A percentile compares a stretch with the other conserved stretches of the same genome.
Evolutionary conservation across 2,329 filamentous ascomycete genomes (phyloP).

Genomic region (Epichloe amarillans): DNA sequence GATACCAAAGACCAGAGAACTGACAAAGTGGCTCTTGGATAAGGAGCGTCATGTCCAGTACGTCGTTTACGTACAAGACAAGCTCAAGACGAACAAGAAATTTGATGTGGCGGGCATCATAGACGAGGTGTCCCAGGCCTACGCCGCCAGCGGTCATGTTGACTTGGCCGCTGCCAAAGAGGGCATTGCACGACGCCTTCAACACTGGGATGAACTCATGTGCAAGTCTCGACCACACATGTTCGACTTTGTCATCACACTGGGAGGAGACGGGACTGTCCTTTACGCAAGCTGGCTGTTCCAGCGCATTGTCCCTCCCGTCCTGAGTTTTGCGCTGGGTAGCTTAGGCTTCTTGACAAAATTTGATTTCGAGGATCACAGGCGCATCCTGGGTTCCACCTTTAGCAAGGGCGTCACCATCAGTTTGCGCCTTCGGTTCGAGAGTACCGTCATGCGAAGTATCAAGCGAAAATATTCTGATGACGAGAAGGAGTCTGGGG

Average conservation of each 20-base stretch:
- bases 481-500: conserved; percentile 14
- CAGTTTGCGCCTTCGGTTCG: conserved; percentile 76
- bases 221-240: conserved; percentile 67
- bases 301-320: conserved; percentile 85
- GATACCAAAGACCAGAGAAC: conserved; percentile 61
- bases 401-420: conserved; percentile 80
- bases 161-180: conserved; percentile 21
- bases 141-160: conserved; percentile 23
- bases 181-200: conserved; percentile 40
- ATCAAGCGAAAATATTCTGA: conserved; percentile 30
- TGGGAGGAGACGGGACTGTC: conserved; percentile 93
- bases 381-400: conserved; percentile 52
- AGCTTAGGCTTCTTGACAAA: conserved; percentile 93
- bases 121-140: conserved; percentile 39
- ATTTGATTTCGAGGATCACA: conserved; percentile 75
- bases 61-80: conserved; percentile 72
- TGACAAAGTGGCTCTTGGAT: conserved; percentile 69
- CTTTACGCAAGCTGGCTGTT: conserved; percentile 95
- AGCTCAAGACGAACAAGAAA: conserved; percentile 52
- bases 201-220: conserved; percentile 73
- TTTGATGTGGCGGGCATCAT: conserved; percentile 64
- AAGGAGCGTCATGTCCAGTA: conserved; percentile 55
- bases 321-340: conserved; percentile 80
- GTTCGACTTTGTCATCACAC: conserved; percentile 86
- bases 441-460: conserved; percentile 84